Base-by-base conservation (phyloP, 2,329 filamentous ascomycete species). In the Stachybotrys elegans region DNA sequence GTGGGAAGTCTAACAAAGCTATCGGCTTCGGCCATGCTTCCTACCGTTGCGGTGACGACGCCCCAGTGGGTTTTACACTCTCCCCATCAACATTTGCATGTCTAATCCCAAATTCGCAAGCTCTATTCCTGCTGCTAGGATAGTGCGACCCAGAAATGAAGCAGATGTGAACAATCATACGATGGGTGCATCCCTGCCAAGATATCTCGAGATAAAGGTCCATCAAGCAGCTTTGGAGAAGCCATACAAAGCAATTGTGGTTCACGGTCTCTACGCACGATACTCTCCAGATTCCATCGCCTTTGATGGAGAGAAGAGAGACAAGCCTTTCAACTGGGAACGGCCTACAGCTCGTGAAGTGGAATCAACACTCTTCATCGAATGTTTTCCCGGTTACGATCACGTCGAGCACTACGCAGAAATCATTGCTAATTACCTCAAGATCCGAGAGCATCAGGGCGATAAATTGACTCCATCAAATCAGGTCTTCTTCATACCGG, bases 311-410 rank as follows among this genome's bases (percentile, higher is more conserved):
- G 38, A 40, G 22, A 40, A 40, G 22, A 40, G 38, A 17, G 38
- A 40, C 22, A 40, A 40, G 14, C 38, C 38, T 12, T 40, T 40
- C 38, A 40, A 40, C 17, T 40, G 38, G 38, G 38, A 40, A 29
- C 38, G 38, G 4, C 38, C 38, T 8, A 40, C 38, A 12, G 38
- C 38, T 19, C 38, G 38, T 23, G 22, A 11, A 22, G 38, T 16
- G 22, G 38, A 23, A 4, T 5, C 25, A 17, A 40, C 38, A 13
- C 22, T 40, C 6, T 40, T 16, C 22, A 29, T 40, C 38, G 38
- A 40, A 17, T 40, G 38, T 17, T 40, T 40, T n/a, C 38, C 38
- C 9, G 38, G 38, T n/a, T 40, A 40, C 22, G 38, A 40, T 19
- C 38, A 40, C 16, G 16, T 40, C 21, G 38, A 40, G 22, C 38